Conservation (phyloP, 2,329 filamentous ascomycete genomes). For the Drechslerella coelobrocha region DNA sequence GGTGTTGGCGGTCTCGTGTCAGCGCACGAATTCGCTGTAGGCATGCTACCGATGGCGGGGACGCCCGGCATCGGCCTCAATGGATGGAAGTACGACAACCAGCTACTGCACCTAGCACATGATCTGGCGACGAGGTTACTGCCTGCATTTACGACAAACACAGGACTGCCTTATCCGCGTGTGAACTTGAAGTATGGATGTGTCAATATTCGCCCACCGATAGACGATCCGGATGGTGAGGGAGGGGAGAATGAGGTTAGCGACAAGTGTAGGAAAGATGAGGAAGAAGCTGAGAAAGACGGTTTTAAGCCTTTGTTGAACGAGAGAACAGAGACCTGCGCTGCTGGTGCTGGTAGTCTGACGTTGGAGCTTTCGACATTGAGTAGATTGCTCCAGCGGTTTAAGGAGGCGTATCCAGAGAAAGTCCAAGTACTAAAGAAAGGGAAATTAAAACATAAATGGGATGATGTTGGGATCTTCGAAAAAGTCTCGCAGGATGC, state of each 20-base stretch:
- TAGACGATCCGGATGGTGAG: slow-evolving; percentile 54
- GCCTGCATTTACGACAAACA: slow-evolving; percentile 82
- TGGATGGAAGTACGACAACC: slow-evolving; percentile 81
- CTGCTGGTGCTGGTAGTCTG: slow-evolving; percentile 92
- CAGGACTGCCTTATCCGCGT: slow-evolving; percentile 90
- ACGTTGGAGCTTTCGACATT: slow-evolving; percentile 92
- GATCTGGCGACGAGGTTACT: slow-evolving; percentile 84
- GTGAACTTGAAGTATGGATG: slow-evolving; percentile 91
- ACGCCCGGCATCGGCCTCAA: slow-evolving; percentile 66
- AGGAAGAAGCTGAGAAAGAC: slow-evolving; percentile 34
- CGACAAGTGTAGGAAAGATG: slow-evolving; percentile 49
- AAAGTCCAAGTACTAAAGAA: slow-evolving; percentile 11
- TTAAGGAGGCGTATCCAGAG: slow-evolving; percentile 23
- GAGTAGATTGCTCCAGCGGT: slow-evolving; percentile 82
- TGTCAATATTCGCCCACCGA: slow-evolving; percentile 72
- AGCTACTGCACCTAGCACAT: slow-evolving; percentile 84
- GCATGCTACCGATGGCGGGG: slow-evolving; percentile 82
- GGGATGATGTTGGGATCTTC: slow-evolving; percentile 67
- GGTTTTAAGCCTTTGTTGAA: slow-evolving; percentile 53
- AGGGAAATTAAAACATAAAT: slow-evolving; percentile 24
- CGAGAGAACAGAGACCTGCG: slow-evolving; percentile 95
- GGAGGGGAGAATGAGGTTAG: slow-evolving; percentile 62
- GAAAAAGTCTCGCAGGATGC: slow-evolving; percentile 88
- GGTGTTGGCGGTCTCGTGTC: slow-evolving; percentile 89
- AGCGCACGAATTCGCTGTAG: slow-evolving; percentile 89